phyloP scores from a whole-genome alignment of 768 basidiomycete genomes.

The Phylloporus sp. region DNA sequence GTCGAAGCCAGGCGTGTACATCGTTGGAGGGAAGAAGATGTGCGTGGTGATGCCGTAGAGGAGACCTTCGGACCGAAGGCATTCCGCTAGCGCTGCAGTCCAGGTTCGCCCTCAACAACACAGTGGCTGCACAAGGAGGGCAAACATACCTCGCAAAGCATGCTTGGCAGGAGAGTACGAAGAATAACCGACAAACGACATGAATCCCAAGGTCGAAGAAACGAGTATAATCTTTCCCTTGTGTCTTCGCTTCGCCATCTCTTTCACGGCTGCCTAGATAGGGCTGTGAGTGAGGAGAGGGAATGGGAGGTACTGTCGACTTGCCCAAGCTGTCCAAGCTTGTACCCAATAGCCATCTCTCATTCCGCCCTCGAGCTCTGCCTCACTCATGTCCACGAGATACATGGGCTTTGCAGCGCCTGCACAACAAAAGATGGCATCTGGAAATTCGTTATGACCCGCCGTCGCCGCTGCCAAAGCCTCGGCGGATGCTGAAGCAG shows the following conservation, averaged over 20 bases:
- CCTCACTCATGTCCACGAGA: slow-evolving; percentile 64
- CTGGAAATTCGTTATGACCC: slow-evolving; percentile 58
- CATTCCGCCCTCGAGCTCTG: slow-evolving; percentile 47
- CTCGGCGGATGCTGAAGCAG: slow-evolving; percentile 45
- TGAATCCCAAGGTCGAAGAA: slow-evolving; percentile 68
- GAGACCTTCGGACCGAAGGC: slow-evolving; percentile 71
- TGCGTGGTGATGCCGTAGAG: slow-evolving; percentile 76
- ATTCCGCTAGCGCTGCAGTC: slow-evolving; percentile 69
- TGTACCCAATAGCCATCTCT: slow-evolving; percentile 30
- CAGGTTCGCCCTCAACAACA: background rate
- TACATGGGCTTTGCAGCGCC: slow-evolving; percentile 68
- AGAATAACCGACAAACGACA: slow-evolving; percentile 73
- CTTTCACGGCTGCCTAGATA: slow-evolving; percentile 57
- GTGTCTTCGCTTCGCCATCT: slow-evolving; percentile 52
- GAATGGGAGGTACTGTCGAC: background rate
- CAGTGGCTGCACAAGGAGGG: background rate
- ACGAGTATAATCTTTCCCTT: slow-evolving; percentile 74
- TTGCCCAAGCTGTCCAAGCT: slow-evolving; percentile 49
- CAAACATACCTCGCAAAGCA: slow-evolving; percentile 65
- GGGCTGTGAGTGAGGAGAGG: background rate
- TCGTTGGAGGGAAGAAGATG: slow-evolving; percentile 78
- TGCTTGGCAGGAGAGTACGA: slow-evolving; percentile 83
- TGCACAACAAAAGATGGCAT: slow-evolving; percentile 76
- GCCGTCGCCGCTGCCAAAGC: slow-evolving; percentile 60
- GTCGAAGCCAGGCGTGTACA: slow-evolving; percentile 71